Evolutionary conservation across 306 rosid species (phyloP).

Genomic region (Acacia crassicarpa): DNA sequence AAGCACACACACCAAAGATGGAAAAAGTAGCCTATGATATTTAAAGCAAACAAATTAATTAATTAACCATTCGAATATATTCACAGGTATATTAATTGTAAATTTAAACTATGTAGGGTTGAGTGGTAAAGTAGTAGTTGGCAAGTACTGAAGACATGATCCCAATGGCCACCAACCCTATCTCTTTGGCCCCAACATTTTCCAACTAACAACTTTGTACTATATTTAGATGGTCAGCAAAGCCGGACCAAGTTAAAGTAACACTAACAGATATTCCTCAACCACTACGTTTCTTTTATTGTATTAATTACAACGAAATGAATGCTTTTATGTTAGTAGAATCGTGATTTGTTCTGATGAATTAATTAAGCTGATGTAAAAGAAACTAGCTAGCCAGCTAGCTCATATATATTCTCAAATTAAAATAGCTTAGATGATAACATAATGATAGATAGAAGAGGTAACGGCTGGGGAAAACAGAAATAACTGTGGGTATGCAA

Average conservation of each 20-base stretch:
- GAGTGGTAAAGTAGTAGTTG: neutral
- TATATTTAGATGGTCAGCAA: neutral
- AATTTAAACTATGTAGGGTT: neutral
- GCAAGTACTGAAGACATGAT: neutral
- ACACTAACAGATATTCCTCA: neutral
- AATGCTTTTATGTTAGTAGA: no score
- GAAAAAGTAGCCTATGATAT: neutral
- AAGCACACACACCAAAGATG: neutral
- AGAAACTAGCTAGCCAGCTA: neutral
- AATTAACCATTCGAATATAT: neutral
- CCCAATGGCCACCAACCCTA: neutral
- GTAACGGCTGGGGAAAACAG: neutral
- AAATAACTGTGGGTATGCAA: neutral
- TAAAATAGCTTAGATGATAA: neutral
- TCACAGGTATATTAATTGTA: neutral
- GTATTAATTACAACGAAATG: no score
- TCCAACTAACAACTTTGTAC: neutral
- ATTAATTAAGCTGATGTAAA: neutral
- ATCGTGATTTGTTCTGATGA: neutral
- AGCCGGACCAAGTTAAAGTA: neutral
- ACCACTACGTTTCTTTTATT: neutral
- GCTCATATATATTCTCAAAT: neutral
- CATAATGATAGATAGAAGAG: neutral
- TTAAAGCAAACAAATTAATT: neutral
- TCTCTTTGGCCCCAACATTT: neutral